Percentiles rank a stretch among this genome's conserved stretches.
Evolutionary conservation across 768 basidiomycete species (phyloP).

Genomic region (Tylopilus sp.): DNA sequence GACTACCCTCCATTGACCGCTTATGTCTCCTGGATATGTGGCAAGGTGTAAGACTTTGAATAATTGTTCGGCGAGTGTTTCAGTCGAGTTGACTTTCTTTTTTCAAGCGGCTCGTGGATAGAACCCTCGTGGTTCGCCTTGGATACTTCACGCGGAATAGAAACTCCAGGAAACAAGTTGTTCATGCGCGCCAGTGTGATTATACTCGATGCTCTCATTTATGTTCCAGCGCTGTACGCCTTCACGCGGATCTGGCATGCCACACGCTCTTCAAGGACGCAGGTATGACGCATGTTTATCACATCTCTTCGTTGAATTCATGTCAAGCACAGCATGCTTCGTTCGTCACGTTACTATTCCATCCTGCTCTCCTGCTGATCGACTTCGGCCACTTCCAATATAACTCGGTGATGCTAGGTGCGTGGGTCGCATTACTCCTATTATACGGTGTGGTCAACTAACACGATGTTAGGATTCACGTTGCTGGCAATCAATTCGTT

Average conservation of each 20-base stretch:
- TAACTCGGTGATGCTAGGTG: conserved; percentile 91
- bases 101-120: conserved; percentile 45
- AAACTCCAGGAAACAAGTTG: conserved; percentile 58
- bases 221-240: conserved; percentile 66
- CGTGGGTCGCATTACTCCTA: conserved; percentile 16
- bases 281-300: conserved; percentile 44
- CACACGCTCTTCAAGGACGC: conserved; percentile 69
- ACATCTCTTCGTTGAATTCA: background rate
- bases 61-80: background rate
- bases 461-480: conserved; percentile 52
- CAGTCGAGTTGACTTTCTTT: conserved; percentile 2
- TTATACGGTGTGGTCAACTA: background rate
- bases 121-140: conserved; percentile 68
- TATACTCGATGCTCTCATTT: conserved; percentile 63
- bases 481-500: conserved; percentile 70
- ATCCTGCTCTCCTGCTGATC: conserved; percentile 79
- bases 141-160: conserved; percentile 67
- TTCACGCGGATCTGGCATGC: conserved; percentile 68
- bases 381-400: conserved; percentile 97
- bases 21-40: conserved; percentile 83
- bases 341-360: conserved; percentile 68
- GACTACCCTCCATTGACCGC: conserved; percentile 95
- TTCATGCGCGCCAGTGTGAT: conserved; percentile 84
- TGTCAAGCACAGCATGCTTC: conserved; percentile 42
- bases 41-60: conserved; percentile 55